These are phyloP conservation scores for Penicillium manginii DNA, from an alignment of 495 filamentous ascomycete genomes.

Conservation along the genomic window DNA sequence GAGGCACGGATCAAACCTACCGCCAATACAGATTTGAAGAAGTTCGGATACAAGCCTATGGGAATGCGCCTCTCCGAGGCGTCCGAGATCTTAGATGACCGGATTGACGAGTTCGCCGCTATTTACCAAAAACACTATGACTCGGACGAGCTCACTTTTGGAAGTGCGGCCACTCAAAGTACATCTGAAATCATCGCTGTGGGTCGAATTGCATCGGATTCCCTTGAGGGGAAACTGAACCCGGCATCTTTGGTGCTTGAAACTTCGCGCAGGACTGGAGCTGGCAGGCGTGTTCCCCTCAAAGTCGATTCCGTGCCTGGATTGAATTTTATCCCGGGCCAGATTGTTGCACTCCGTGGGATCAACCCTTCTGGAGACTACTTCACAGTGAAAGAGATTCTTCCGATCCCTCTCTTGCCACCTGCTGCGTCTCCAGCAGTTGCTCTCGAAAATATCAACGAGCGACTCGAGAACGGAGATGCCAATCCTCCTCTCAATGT, in stretches of 20 bases:
- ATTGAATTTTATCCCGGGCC: conserved; percentile 91
- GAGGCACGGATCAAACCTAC: conserved; percentile 81
- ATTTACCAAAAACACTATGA: conserved; percentile 74
- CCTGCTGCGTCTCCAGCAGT: conserved; percentile 65
- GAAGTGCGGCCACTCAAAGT: conserved; percentile 80
- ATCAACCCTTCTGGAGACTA: conserved; percentile 85
- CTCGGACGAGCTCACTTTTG: conserved; percentile 80
- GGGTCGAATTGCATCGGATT: conserved; percentile 87
- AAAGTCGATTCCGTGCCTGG: conserved; percentile 68
- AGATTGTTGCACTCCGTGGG: conserved; percentile 85
- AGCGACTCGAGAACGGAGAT: conserved; percentile 61
- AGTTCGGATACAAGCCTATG: conserved; percentile 87
- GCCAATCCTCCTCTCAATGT: conserved; percentile 70
- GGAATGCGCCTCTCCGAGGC: conserved; percentile 92
- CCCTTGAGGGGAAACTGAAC: conserved; percentile 81
- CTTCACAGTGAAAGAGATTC: conserved; percentile 77
- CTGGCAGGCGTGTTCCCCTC: conserved; percentile 77
- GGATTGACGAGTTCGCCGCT: conserved; percentile 83
- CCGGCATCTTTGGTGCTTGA: conserved; percentile 83
- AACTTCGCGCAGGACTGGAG: conserved; percentile 81
- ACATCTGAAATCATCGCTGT: conserved; percentile 88
- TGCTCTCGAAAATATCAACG: conserved; percentile 64
- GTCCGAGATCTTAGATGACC: conserved; percentile 89
- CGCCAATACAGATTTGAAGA: conserved; percentile 82
- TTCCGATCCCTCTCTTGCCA: conserved; percentile 72